These are phyloP conservation scores for Phialophora verrucosa DNA, from an alignment of 2,329 filamentous ascomycete species.

Conservation along the genomic window DNA sequence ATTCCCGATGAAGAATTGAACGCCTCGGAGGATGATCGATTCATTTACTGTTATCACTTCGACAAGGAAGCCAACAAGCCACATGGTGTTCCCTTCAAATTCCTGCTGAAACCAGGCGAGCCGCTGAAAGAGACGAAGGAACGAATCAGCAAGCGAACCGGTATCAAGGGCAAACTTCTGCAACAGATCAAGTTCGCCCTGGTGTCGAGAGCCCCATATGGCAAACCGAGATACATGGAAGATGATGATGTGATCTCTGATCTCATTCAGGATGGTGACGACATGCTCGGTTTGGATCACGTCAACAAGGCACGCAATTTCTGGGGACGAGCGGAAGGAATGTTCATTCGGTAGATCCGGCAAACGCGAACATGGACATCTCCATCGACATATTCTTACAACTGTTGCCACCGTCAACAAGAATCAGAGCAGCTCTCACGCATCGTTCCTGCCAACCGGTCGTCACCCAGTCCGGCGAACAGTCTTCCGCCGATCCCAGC, in stretches of 20 bases:
- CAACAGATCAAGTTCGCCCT: constrained; percentile 98
- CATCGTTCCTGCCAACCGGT: neutral
- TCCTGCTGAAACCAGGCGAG: constrained; percentile 82
- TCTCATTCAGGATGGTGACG: constrained; percentile 72
- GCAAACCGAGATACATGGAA: constrained; percentile 79
- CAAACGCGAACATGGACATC: neutral
- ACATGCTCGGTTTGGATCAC: constrained; percentile 72
- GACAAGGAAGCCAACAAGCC: constrained; percentile 83
- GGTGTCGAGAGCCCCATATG: constrained; percentile 71
- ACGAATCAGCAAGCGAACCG: constrained; percentile 87
- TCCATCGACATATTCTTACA: neutral
- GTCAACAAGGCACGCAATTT: constrained; percentile 65
- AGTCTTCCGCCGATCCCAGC: neutral
- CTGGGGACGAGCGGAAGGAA: constrained; percentile 66
- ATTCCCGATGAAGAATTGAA: constrained; percentile 72
- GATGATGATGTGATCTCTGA: constrained; percentile 66
- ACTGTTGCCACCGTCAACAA: constrained; percentile 4
- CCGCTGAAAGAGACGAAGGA: constrained; percentile 90
- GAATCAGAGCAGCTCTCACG: neutral
- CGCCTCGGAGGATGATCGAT: constrained; percentile 68
- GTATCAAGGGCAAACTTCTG: constrained; percentile 96
- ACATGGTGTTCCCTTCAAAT: constrained; percentile 90
- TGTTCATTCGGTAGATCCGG: constrained; percentile 58
- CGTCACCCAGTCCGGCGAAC: neutral
- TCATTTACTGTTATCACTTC: constrained; percentile 87